Evolutionary conservation across 129 eudicot species (phyloP), one percentile per base, ranked within the genome.

Genomic region (Tagetes patula): DNA sequence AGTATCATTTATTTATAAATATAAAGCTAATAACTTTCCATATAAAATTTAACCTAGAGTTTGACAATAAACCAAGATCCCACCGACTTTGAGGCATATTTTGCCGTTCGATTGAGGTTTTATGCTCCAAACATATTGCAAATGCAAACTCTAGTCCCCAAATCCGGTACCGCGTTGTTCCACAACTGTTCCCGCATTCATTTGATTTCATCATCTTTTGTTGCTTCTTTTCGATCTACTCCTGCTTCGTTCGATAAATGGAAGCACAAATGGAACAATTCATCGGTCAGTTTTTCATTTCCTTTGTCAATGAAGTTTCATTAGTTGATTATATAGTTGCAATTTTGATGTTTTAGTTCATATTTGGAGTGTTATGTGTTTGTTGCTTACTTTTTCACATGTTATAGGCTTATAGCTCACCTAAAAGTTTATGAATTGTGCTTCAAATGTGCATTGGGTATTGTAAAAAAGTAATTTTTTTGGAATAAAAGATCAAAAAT

Each of bases 161-260:
- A 70, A 6, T 65, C 65, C 72, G 40, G 42, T 45, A 67, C 10
- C 10, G 10, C 63, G n/a, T 55, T 76, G 68, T 56, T 76, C 11
- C 30, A 45, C 75, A 58, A 20, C 71, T 0, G n/a, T 32, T n/a
- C 43, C 9, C 46, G 50, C 39, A 54, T 55, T 34, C 69, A 34
- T 58, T 69, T 55, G 7, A 56, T 76, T 76, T 68, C 80, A 55
- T 76, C 74, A 56, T 76, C 60, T 58, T 68, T 58, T 76, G 70
- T 61, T 41, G 75, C 75, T 36, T 68, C 48, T 76, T 76, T 76
- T 76, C 75, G 80, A 76, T 68, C 80, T 7, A 68, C 75, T 42
- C 69, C 80, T 46, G 36, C 61, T 58, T 69, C 40, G 42, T 69
- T 30, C 12, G 80, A 76, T 8, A 76, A 76, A 76, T 76, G 75